These are phyloP conservation scores for Vitis riparia DNA, from an alignment of 164 flowering plant genomes.

Conservation along the genomic window DNA sequence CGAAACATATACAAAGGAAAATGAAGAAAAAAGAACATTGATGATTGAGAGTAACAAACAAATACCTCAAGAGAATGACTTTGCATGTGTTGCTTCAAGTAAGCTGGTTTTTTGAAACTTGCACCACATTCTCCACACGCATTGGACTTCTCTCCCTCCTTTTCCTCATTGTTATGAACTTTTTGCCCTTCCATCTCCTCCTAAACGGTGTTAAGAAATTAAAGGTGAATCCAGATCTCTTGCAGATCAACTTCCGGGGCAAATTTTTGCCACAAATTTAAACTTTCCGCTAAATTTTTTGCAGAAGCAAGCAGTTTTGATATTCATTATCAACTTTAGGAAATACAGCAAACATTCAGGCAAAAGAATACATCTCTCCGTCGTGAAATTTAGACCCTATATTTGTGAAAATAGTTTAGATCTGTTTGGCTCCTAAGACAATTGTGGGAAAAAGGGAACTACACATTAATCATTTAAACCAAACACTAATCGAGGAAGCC, in stretches of 20 bases:
- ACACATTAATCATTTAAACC: too few species aligned
- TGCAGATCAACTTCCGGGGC: neutral
- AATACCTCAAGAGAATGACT: conserved; percentile 83
- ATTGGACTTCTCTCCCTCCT: conserved; percentile 20
- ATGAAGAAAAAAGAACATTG: neutral
- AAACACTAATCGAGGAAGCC: too few species aligned
- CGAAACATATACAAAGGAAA: neutral
- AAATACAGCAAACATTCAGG: too few species aligned
- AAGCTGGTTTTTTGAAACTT: conserved; percentile 71
- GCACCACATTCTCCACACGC: conserved; percentile 76
- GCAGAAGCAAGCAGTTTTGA: too few species aligned
- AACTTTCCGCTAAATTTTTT: too few species aligned
- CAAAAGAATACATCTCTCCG: too few species aligned
- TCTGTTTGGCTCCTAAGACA: too few species aligned
- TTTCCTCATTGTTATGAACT: conserved; percentile 16
- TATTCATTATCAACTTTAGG: too few species aligned
- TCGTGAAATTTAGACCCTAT: too few species aligned
- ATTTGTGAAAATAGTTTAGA: too few species aligned
- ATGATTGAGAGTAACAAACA: neutral
- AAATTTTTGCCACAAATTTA: too few species aligned
- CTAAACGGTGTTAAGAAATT: conserved; percentile 18
- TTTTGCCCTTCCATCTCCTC: conserved; percentile 31
- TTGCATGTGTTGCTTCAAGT: conserved; percentile 84
- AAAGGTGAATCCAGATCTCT: neutral
- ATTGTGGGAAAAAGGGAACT: too few species aligned